Conservation (phyloP, 768 basidiomycete species). For the Suillus occidentalis region DNA sequence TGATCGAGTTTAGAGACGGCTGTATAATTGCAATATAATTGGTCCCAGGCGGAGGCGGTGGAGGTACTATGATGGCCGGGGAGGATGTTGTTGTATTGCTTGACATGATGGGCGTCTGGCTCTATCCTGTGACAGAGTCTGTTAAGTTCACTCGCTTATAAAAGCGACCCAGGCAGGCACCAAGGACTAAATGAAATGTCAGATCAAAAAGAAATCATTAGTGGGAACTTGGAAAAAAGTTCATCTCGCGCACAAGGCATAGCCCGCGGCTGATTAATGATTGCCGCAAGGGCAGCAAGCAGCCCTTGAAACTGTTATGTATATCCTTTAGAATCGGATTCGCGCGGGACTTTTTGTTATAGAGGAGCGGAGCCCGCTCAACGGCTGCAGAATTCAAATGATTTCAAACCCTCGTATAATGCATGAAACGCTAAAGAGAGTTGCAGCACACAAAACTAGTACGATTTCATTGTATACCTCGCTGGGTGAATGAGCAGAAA, state of each 20-base stretch:
- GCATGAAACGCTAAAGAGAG: background rate
- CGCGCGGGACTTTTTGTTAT: background rate
- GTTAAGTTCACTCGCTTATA: background rate
- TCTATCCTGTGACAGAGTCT: background rate
- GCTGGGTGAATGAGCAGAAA: background rate
- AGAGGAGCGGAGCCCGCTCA: background rate
- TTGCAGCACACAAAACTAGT: background rate
- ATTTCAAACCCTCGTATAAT: background rate
- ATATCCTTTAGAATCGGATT: background rate
- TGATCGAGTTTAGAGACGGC: slow-evolving; percentile 3
- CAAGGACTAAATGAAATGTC: background rate
- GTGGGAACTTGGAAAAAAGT: background rate
- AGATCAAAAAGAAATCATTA: background rate
- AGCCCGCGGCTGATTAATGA: background rate
- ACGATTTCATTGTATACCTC: background rate
- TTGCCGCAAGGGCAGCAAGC: background rate
- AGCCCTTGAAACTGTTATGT: background rate
- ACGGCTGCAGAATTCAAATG: background rate
- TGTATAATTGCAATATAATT: slow-evolving; percentile 8
- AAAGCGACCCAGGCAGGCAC: background rate
- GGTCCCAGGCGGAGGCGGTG: slow-evolving; percentile 1
- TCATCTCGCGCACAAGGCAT: background rate
- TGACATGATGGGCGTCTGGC: background rate
- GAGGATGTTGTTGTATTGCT: background rate
- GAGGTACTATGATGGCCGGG: background rate